Conservation (phyloP, 129 eudicot species). For the Artemisia tridentata region DNA sequence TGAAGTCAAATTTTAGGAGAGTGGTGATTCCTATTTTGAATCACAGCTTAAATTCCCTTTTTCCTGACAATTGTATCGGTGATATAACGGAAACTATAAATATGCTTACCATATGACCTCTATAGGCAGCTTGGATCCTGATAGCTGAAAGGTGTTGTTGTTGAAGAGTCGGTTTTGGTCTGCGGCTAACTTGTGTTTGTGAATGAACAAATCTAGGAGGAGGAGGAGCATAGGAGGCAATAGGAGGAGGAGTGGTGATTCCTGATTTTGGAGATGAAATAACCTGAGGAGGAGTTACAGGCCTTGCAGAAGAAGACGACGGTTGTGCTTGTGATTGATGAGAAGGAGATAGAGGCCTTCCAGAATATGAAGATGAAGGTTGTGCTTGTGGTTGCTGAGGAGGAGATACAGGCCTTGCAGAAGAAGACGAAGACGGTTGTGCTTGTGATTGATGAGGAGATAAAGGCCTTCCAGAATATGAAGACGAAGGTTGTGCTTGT, state of each 20-base stretch:
- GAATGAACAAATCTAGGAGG: slow-evolving; percentile 19
- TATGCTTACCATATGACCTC: slow-evolving; percentile 72
- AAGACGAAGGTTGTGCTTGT: slow-evolving; percentile 10
- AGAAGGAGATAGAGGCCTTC: slow-evolving; percentile 21
- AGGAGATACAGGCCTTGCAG: slow-evolving; percentile 22
- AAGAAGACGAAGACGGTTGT: slow-evolving; percentile 6
- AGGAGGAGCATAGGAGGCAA: too few relatives aligned
- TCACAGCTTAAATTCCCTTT: neutral
- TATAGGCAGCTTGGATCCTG: slow-evolving; percentile 79
- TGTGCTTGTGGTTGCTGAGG: slow-evolving; percentile 23
- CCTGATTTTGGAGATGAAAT: neutral
- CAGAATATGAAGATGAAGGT: slow-evolving; percentile 13
- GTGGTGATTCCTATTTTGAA: neutral
- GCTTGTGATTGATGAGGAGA: slow-evolving; percentile 7
- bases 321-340: neutral
- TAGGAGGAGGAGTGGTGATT: neutral
- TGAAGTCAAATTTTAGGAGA: too few relatives aligned
- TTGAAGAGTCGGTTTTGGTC: slow-evolving; percentile 52
- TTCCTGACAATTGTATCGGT: neutral
- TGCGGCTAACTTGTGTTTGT: slow-evolving; percentile 26
- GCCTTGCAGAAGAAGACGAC: slow-evolving; percentile 11
- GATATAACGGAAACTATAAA: neutral
- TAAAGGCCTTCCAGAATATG: neutral
- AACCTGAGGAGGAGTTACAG: slow-evolving; percentile 9
- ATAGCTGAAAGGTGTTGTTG: slow-evolving; percentile 65